A percentile compares a stretch with the other conserved stretches of the same genome.
Conservation (phyloP, 495 filamentous ascomycete species). For the Aspergillus incahuasiensis region DNA sequence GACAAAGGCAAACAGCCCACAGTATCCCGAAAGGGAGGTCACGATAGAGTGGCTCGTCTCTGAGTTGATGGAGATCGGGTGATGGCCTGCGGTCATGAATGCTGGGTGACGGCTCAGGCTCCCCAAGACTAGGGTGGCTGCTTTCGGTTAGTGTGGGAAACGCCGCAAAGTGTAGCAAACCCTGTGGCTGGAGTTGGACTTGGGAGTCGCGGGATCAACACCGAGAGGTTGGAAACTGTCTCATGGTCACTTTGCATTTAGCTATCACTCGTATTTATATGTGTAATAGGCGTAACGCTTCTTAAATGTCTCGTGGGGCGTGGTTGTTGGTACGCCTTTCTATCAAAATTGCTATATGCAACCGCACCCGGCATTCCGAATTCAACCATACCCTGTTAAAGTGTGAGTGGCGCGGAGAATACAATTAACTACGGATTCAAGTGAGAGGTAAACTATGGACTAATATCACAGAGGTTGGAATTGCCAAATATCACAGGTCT, state of each 20-base stretch:
- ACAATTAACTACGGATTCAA: neutral
- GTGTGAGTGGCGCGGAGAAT: neutral
- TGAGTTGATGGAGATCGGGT: conserved; percentile 23
- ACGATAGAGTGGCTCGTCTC: conserved; percentile 21
- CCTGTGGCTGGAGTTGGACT: conserved; percentile 19
- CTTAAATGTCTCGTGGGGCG: neutral
- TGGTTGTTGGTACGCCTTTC: neutral
- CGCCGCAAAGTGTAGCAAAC: conserved; percentile 18
- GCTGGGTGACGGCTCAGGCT: conserved; percentile 31
- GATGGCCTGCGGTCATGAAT: conserved; percentile 23
- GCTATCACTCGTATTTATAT: too few species aligned
- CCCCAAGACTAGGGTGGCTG: conserved; percentile 37
- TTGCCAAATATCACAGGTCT: neutral
- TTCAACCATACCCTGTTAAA: too few species aligned
- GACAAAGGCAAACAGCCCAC: conserved; percentile 26
- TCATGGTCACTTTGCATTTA: too few species aligned
- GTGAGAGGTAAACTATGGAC: neutral
- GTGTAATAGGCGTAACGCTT: neutral
- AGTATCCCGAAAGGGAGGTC: conserved; percentile 26
- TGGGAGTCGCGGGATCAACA: conserved; percentile 3
- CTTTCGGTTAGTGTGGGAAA: conserved; percentile 39
- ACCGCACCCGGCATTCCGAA: neutral
- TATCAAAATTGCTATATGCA: neutral
- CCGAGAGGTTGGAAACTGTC: neutral
- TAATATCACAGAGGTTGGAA: neutral